A percentile compares a stretch with the other conserved stretches of the same genome.
phyloP scores from a whole-genome alignment of 257 asterid species.

The Solanum medicagineum region DNA sequence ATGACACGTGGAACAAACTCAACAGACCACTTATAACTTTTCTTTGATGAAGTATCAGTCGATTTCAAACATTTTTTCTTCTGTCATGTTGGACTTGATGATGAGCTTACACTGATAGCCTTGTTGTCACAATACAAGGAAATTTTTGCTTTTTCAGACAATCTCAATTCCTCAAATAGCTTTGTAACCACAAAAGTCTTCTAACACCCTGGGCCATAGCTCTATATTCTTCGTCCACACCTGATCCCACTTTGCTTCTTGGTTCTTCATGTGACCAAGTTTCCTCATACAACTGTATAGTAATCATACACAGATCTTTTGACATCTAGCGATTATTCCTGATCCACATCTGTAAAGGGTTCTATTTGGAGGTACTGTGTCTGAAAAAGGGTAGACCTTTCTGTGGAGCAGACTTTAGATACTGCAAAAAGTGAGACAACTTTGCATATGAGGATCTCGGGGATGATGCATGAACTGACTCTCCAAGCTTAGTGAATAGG shows the following conservation, averaged over 20 bases:
- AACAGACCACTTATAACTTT: neutral
- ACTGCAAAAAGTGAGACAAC: neutral
- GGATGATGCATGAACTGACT: neutral
- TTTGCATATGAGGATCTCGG: neutral
- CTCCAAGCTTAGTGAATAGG: neutral
- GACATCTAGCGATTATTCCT: neutral
- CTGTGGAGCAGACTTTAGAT: neutral
- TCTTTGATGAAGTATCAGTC: neutral
- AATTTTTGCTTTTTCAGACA: neutral
- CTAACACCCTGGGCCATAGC: neutral
- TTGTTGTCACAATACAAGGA: neutral
- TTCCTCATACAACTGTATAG: neutral
- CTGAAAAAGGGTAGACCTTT: neutral
- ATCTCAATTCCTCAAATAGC: neutral
- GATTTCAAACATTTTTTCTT: neutral
- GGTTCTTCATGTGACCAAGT: neutral
- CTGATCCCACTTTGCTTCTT: neutral
- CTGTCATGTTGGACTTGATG: neutral
- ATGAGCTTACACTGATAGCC: neutral
- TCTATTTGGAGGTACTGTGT: neutral
- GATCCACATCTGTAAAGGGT: neutral
- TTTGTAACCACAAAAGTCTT: neutral
- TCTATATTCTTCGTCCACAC: neutral
- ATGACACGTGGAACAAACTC: neutral
- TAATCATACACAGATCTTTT: neutral